Evolutionary conservation across 73 alveolate genomes (phyloP).

Genomic region (Uronychia setigera): DNA sequence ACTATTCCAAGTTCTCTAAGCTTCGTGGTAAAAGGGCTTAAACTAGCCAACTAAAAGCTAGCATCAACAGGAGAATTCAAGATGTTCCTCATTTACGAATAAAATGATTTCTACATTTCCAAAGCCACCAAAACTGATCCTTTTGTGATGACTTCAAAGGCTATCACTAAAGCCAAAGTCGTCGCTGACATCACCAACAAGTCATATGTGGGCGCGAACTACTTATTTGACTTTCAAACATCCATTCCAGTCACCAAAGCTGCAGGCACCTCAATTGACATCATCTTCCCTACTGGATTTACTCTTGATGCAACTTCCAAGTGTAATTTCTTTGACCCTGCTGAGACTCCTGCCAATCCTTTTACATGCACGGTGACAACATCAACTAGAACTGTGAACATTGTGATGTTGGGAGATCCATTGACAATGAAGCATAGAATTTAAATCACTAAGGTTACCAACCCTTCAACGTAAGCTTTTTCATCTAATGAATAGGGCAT

Average conservation of each 20-base stretch:
- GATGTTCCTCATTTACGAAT: background rate
- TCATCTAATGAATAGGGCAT: background rate
- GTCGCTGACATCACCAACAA: background rate
- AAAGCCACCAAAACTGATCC: background rate
- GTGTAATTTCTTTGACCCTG: background rate
- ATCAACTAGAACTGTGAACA: background rate
- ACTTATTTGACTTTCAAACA: background rate
- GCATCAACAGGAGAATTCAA: background rate
- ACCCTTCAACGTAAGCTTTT: background rate
- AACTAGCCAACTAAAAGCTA: background rate
- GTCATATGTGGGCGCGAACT: background rate
- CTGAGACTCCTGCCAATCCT: background rate
- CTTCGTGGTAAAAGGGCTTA: background rate
- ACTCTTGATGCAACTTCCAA: background rate
- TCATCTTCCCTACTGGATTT: background rate
- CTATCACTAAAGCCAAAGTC: background rate
- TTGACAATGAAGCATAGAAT: background rate
- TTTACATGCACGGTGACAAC: background rate
- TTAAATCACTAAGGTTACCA: background rate
- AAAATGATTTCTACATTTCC: background rate
- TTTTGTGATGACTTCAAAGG: background rate
- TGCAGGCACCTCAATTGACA: background rate
- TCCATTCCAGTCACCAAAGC: background rate
- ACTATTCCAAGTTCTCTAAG: no score
- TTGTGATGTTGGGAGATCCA: background rate